A percentile compares a stretch with the other conserved stretches of the same genome.
Evolutionary conservation across 2,329 filamentous ascomycete species (phyloP).

Genomic region (Teratosphaeria viscida): DNA sequence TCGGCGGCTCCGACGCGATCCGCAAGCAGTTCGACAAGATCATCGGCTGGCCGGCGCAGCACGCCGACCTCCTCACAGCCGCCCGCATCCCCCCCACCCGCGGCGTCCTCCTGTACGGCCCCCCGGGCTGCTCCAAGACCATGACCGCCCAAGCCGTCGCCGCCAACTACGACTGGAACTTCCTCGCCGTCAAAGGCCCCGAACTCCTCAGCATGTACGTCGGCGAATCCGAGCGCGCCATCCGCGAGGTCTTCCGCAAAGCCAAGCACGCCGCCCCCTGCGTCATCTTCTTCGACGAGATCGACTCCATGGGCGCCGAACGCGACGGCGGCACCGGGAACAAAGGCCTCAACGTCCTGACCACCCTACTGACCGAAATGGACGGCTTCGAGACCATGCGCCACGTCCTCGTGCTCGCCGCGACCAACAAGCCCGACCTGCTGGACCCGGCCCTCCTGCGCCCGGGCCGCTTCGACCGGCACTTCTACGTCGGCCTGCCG

Average conservation of each 20-base stretch:
- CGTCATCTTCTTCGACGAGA: slow-evolving; percentile 96
- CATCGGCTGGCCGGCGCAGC: slow-evolving; percentile 48
- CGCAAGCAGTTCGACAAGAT: slow-evolving; percentile 52
- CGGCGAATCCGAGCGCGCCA: slow-evolving; percentile 78
- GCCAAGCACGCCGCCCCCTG: slow-evolving; percentile 77
- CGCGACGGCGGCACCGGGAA: slow-evolving; percentile 37
- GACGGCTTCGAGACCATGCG: slow-evolving; percentile 81
- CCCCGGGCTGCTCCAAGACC: slow-evolving; percentile 90
- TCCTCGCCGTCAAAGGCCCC: slow-evolving; percentile 86
- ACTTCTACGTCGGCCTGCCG: slow-evolving; percentile 78
- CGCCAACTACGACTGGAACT: slow-evolving; percentile 83
- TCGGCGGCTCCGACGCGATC: slow-evolving; percentile 71
- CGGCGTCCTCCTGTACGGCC: slow-evolving; percentile 80
- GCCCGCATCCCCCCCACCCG: slow-evolving; percentile 55
- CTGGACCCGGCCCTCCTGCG: slow-evolving; percentile 79
- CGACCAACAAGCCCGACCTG: slow-evolving; percentile 80
- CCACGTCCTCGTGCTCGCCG: slow-evolving; percentile 77
- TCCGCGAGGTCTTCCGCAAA: slow-evolving; percentile 76
- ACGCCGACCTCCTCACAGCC: slow-evolving; percentile 40
- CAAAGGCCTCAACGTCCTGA: slow-evolving; percentile 67
- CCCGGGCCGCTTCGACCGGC: slow-evolving; percentile 72
- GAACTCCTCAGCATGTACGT: slow-evolving; percentile 96
- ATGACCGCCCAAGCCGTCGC: slow-evolving; percentile 84
- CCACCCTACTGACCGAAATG: slow-evolving; percentile 87
- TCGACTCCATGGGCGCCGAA: slow-evolving; percentile 67